Conservation (phyloP, 2,329 filamentous ascomycete genomes). For the Penicillium sp. region DNA sequence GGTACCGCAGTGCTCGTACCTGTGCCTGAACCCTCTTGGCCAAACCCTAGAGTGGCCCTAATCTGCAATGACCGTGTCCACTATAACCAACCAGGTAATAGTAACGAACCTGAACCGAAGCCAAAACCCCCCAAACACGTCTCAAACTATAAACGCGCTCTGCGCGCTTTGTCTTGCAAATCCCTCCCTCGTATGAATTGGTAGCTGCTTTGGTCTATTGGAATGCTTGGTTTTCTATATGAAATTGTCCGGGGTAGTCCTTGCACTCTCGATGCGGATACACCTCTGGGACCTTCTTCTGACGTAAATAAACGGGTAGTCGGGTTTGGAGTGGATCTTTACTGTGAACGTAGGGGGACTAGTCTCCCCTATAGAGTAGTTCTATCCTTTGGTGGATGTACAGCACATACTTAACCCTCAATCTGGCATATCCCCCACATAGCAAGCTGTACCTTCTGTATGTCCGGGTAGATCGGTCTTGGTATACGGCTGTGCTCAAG, state of each 20-base stretch:
- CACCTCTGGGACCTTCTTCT: background rate
- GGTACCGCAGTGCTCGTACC: slow-evolving; percentile 12
- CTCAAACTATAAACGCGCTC: slow-evolving; percentile 13
- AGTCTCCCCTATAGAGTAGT: background rate
- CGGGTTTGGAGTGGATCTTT: background rate
- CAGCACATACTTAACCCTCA: slow-evolving; percentile 2
- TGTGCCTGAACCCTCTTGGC: background rate
- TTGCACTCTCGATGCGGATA: slow-evolving; percentile 8
- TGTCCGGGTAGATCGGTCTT: slow-evolving; percentile 15
- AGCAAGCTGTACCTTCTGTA: slow-evolving; percentile 1
- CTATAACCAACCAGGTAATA: background rate
- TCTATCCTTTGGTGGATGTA: background rate
- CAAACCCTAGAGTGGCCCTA: slow-evolving; percentile 2
- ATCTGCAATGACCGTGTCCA: background rate
- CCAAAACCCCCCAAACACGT: background rate
- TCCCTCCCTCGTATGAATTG: background rate
- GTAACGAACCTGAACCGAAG: background rate
- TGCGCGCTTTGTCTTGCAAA: slow-evolving; percentile 13
- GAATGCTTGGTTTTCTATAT: slow-evolving; percentile 8
- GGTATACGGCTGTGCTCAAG: slow-evolving; percentile 6
- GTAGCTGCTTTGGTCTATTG: background rate
- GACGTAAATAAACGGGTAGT: slow-evolving; percentile 1
- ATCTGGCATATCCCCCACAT: slow-evolving; percentile 8
- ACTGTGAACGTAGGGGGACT: background rate
- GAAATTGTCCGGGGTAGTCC: slow-evolving; percentile 1